Evolutionary conservation across 441 rosid species (phyloP).

Genomic region (Brassica hybrid): DNA sequence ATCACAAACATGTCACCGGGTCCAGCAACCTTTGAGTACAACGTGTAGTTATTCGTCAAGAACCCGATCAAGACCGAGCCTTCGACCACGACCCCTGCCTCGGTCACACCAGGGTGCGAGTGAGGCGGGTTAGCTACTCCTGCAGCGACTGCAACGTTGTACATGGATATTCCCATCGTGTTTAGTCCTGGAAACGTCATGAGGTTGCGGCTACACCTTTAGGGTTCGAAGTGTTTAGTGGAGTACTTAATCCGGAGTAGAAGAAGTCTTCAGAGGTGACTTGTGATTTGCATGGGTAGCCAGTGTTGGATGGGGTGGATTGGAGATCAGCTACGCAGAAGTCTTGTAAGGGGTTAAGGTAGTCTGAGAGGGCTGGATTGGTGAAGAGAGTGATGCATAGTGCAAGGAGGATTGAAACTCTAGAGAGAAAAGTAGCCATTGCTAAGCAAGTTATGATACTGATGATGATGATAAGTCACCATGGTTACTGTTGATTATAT

Average conservation of each 20-base stretch:
- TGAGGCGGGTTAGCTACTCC: slow-evolving; percentile 74
- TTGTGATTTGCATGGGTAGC: slow-evolving; percentile 64
- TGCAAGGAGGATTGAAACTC: slow-evolving; percentile 34
- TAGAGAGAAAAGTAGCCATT: slow-evolving; percentile 1
- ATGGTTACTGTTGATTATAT: slow-evolving; percentile 23
- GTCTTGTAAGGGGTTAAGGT: slow-evolving; percentile 64
- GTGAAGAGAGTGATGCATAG: slow-evolving; percentile 42
- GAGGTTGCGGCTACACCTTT: slow-evolving; percentile 46
- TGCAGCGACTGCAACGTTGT: slow-evolving; percentile 54
- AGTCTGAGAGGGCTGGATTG: slow-evolving; percentile 39
- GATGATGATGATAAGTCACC: slow-evolving; percentile 3
- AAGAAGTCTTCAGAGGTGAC: slow-evolving; percentile 66
- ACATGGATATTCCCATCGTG: slow-evolving; percentile 65
- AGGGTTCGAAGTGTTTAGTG: slow-evolving; percentile 55
- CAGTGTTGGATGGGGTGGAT: slow-evolving; percentile 46
- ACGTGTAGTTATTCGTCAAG: slow-evolving; percentile 52
- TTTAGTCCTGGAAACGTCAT: slow-evolving; percentile 59
- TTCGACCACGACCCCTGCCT: slow-evolving; percentile 51
- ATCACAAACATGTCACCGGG: slow-evolving; percentile 64
- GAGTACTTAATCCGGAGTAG: slow-evolving; percentile 54
- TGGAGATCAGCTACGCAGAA: slow-evolving; percentile 62
- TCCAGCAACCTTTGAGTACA: slow-evolving; percentile 51
- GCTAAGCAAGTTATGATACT: slow-evolving; percentile 16
- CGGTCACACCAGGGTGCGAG: slow-evolving; percentile 58
- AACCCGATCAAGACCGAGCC: slow-evolving; percentile 71